These are phyloP conservation scores for Cephalotrichum gorgonifer DNA, from an alignment of 2,329 filamentous ascomycete genomes.

Conservation along the genomic window DNA sequence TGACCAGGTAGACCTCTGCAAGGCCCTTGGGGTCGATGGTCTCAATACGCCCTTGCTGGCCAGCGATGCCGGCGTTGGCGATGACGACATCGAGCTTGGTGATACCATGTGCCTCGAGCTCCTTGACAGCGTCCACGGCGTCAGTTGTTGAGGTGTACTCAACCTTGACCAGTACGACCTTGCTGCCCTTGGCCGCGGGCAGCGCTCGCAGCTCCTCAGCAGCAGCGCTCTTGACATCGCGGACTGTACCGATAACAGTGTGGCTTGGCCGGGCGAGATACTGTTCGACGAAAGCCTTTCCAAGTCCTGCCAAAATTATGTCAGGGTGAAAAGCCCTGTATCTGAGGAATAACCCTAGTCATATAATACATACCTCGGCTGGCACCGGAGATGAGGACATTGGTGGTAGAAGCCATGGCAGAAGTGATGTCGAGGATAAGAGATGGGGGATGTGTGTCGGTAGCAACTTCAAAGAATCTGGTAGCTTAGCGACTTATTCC, in stretches of 20 bases:
- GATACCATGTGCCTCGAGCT: conserved; percentile 23
- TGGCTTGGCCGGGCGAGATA: conserved; percentile 25
- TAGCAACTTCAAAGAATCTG: too few relatives aligned
- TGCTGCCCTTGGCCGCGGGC: conserved; percentile 13
- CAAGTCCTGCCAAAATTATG: conserved; percentile 4
- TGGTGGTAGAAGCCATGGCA: too few relatives aligned
- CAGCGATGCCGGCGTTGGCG: conserved; percentile 36
- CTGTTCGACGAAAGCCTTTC: conserved; percentile 2
- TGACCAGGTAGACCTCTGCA: conserved; percentile 19
- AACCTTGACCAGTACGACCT: conserved; percentile 19
- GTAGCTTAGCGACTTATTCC: too few relatives aligned
- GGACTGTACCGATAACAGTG: conserved; percentile 26
- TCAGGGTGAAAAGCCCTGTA: too few relatives aligned
- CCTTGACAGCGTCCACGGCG: conserved; percentile 19
- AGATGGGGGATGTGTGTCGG: too few relatives aligned
- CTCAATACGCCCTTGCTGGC: neutral
- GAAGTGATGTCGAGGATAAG: too few relatives aligned
- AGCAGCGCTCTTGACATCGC: neutral
- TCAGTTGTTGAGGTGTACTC: conserved; percentile 17
- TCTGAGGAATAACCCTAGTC: too few relatives aligned
- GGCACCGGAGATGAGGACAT: too few relatives aligned
- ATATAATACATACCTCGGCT: too few relatives aligned
- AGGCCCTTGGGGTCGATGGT: neutral
- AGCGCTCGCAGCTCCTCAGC: neutral
- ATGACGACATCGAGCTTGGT: conserved; percentile 36